A percentile compares a stretch with the other conserved stretches of the same genome.
Conservation (phyloP, 768 basidiomycete species). For the Grammothele lineata region DNA sequence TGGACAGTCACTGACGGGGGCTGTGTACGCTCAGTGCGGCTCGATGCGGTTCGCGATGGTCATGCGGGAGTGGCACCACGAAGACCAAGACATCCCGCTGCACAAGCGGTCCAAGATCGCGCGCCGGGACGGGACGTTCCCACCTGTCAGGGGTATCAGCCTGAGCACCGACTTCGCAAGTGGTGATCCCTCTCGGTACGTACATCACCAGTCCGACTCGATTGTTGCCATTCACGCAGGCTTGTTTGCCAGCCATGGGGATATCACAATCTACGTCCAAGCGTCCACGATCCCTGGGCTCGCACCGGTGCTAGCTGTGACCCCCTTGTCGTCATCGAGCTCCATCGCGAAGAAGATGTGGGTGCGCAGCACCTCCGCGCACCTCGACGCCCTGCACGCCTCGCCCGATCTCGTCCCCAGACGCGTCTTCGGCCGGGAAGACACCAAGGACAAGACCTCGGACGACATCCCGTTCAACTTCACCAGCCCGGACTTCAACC, state of each 20-base stretch:
- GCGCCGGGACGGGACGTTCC: constrained; percentile 32
- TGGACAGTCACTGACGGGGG: no score
- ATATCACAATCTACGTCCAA: not conserved
- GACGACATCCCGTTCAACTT: constrained; percentile 13
- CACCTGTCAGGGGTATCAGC: constrained; percentile 34
- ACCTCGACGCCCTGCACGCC: constrained; percentile 1
- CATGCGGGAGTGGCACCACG: constrained; percentile 35
- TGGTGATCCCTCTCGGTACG: not conserved
- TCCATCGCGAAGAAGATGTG: no score
- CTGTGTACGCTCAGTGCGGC: constrained; percentile 20
- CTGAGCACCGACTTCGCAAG: constrained; percentile 38
- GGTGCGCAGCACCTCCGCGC: constrained; percentile 5
- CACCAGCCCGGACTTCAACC: constrained; percentile 8
- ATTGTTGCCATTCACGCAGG: not conserved
- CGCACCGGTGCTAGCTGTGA: not conserved
- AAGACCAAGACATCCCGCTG: constrained; percentile 40
- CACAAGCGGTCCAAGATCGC: constrained; percentile 25
- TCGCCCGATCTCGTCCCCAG: not conserved
- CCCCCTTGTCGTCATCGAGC: no score
- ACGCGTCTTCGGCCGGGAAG: not conserved
- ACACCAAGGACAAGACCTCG: constrained; percentile 5
- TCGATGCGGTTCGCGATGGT: constrained; percentile 30
- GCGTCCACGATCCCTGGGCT: constrained; percentile 7
- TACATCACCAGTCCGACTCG: no score
- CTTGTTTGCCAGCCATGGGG: not conserved